These are phyloP conservation scores for Tuber indicum DNA, from an alignment of 495 filamentous ascomycete genomes.

Conservation along the genomic window DNA sequence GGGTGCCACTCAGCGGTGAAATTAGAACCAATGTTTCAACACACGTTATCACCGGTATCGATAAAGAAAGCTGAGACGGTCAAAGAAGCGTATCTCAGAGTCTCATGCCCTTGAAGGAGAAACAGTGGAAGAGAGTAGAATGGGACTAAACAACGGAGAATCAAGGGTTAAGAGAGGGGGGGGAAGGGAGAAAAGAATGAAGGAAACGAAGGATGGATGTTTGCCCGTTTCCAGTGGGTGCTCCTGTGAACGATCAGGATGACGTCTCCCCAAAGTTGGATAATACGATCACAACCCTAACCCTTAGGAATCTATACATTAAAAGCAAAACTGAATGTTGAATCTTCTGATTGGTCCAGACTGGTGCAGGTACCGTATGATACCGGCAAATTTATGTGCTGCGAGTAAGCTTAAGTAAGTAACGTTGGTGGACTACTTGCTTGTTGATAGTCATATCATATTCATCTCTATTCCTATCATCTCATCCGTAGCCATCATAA, in stretches of 20 bases:
- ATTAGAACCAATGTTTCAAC: neutral
- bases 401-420: too few relatives aligned
- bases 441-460: too few relatives aligned
- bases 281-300: neutral
- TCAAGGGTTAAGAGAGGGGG: neutral
- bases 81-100: neutral
- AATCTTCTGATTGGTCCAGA: neutral
- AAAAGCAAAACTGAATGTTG: neutral
- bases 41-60: neutral
- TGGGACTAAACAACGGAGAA: neutral
- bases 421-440: too few relatives aligned
- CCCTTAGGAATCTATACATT: neutral
- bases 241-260: neutral
- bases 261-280: neutral
- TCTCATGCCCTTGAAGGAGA: neutral
- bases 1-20: slow-evolving; percentile 2
- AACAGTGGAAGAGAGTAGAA: neutral
- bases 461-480: too few relatives aligned
- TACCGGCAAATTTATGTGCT: too few relatives aligned
- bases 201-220: neutral
- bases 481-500: too few relatives aligned
- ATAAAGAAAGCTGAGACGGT: neutral
- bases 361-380: too few relatives aligned
- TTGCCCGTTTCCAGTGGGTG: neutral
- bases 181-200: neutral